These are phyloP conservation scores for Yamadazyma trypodendri DNA, from an alignment of 1,139 yeast genomes.

Conservation along the genomic window DNA sequence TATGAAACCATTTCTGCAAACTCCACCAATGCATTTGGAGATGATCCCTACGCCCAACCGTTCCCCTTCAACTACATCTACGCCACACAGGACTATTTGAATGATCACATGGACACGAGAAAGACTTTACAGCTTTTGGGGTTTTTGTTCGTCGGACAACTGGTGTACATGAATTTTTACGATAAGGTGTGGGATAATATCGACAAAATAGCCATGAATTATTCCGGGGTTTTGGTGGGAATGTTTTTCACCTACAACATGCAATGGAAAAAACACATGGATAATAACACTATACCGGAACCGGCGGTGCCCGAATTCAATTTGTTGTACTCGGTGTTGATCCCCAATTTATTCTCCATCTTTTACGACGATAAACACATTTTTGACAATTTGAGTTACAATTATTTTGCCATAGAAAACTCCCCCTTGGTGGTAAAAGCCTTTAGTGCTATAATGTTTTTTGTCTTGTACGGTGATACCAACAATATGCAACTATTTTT, in stretches of 20 bases:
- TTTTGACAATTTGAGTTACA: conserved; percentile 31
- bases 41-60: conserved; percentile 20
- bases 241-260: conserved; percentile 28
- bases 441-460: conserved; percentile 30
- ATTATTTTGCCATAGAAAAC: conserved; percentile 35
- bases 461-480: conserved; percentile 29
- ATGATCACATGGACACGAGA: conserved; percentile 30
- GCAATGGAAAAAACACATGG: conserved; percentile 17
- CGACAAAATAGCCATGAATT: conserved; percentile 34
- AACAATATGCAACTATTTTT: conserved; percentile 19
- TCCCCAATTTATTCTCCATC: conserved; percentile 32
- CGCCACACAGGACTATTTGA: conserved; percentile 39
- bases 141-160: conserved; percentile 30
- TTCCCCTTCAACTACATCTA: conserved; percentile 32
- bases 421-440: conserved; percentile 31
- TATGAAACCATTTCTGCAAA: conserved; percentile 6
- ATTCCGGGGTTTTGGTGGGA: conserved; percentile 33
- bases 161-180: conserved; percentile 25
- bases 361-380: conserved; percentile 11
- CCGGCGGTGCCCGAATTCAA: conserved; percentile 41
- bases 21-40: conserved; percentile 10
- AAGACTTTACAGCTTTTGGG: conserved; percentile 36
- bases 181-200: conserved; percentile 20
- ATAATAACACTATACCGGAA: conserved; percentile 13
- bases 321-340: conserved; percentile 31